Evolutionary conservation across 768 basidiomycete species (phyloP).

Genomic region (Boletus subcaerulescens): DNA sequence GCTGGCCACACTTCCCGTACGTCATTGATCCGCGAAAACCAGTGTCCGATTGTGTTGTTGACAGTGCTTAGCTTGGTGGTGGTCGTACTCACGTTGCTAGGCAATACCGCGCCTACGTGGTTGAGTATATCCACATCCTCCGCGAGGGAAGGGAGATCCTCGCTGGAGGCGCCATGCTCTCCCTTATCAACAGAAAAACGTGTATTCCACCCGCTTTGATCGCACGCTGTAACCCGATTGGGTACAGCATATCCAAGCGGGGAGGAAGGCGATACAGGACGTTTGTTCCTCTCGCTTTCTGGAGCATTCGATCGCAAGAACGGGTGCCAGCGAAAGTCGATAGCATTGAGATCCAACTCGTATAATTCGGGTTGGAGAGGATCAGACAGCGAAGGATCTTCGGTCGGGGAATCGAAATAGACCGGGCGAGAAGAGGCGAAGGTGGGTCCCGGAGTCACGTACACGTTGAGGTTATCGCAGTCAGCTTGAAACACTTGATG

Average conservation of each 20-base stretch:
- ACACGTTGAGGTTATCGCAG: constrained; percentile 23
- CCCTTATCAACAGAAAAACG: constrained; percentile 9
- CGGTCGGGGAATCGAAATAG: constrained; percentile 52
- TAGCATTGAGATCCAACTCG: constrained; percentile 36
- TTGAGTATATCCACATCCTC: constrained; percentile 8
- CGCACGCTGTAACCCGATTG: constrained; percentile 1
- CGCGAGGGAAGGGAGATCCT: constrained; percentile 8
- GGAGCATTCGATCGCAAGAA: constrained; percentile 37
- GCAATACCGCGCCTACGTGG: neutral
- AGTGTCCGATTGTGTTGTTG: neutral
- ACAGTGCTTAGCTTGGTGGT: neutral
- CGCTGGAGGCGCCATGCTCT: constrained; percentile 5
- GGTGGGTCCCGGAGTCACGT: constrained; percentile 50
- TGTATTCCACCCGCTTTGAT: constrained; percentile 18
- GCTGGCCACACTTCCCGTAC: constrained; percentile 1
- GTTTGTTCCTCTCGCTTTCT: constrained; percentile 1
- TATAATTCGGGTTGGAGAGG: constrained; percentile 36
- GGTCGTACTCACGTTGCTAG: constrained; percentile 6
- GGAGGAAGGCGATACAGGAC: neutral
- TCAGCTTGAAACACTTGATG: constrained; percentile 1
- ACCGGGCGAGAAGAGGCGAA: constrained; percentile 32
- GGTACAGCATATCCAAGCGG: constrained; percentile 2
- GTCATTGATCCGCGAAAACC: constrained; percentile 14
- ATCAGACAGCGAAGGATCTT: constrained; percentile 44
- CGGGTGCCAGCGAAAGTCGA: constrained; percentile 58